Percentiles rank a stretch among this genome's conserved stretches.
Evolutionary conservation across 2,329 filamentous ascomycete genomes (phyloP).

Genomic region (Alternaria incomplexa): DNA sequence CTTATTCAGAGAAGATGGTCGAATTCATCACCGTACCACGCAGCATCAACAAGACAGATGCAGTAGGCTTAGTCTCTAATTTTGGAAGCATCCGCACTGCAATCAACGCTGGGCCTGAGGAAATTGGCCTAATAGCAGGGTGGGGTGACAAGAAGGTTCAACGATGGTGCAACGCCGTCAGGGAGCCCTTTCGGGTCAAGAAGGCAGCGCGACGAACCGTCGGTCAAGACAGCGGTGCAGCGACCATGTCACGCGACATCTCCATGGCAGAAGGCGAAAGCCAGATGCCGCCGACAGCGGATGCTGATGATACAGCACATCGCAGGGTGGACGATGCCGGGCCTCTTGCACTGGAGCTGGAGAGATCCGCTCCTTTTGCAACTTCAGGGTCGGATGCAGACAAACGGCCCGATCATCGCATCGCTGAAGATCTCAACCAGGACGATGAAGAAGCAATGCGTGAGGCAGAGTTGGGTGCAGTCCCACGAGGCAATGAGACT

Average conservation of each 20-base stretch:
- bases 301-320: slow-evolving; percentile 29
- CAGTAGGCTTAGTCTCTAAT: slow-evolving; percentile 84
- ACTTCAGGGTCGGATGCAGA: slow-evolving; percentile 42
- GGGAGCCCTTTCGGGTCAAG: slow-evolving; percentile 82
- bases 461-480: slow-evolving; percentile 28
- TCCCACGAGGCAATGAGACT: slow-evolving; percentile 29
- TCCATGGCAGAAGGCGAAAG: slow-evolving; percentile 34
- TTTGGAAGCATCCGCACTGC: slow-evolving; percentile 90
- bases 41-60: slow-evolving; percentile 93
- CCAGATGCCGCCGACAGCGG: slow-evolving; percentile 13
- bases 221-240: slow-evolving; percentile 39
- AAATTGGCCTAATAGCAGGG: slow-evolving; percentile 81
- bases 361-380: slow-evolving; percentile 25
- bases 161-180: slow-evolving; percentile 79
- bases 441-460: slow-evolving; percentile 57
- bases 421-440: slow-evolving; percentile 44
- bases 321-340: slow-evolving; percentile 39
- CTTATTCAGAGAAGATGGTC: slow-evolving; percentile 84
- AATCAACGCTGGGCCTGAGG: slow-evolving; percentile 85
- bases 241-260: slow-evolving; percentile 31
- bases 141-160: slow-evolving; percentile 97
- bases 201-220: slow-evolving; percentile 68
- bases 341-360: slow-evolving; percentile 34
- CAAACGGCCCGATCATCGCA: slow-evolving; percentile 41
- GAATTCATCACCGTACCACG: slow-evolving; percentile 92